Percentiles rank a stretch among this genome's conserved stretches.
Conservation (phyloP, 2,329 filamentous ascomycete species). For the Mollisia scopiformis region DNA sequence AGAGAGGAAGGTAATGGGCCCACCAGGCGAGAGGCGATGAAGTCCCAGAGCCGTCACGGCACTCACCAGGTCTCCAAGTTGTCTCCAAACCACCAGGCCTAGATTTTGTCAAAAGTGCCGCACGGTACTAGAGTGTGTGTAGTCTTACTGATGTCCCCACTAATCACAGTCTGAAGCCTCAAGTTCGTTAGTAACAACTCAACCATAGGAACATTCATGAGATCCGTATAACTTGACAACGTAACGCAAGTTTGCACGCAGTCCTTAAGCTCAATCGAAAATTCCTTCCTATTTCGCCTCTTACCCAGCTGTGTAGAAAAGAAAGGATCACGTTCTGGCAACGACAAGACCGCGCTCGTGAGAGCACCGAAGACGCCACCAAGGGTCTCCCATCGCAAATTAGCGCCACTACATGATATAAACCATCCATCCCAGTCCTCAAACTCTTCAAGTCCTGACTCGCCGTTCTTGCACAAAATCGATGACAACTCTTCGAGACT, state of each 20-base stretch:
- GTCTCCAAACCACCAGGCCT: constrained; percentile 42
- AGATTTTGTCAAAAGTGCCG: constrained; percentile 22
- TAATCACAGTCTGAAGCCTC: constrained; percentile 41
- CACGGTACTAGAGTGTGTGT: background rate
- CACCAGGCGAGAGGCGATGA: constrained; percentile 26
- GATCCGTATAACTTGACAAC: constrained; percentile 37
- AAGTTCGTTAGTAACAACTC: constrained; percentile 39
- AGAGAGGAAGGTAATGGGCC: constrained; percentile 35
- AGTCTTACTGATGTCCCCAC: constrained; percentile 44
- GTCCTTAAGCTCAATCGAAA: constrained; percentile 34
- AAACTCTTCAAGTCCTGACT: constrained; percentile 29
- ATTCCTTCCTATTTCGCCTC: constrained; percentile 28
- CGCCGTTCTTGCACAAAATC: constrained; percentile 33
- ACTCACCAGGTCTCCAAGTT: constrained; percentile 42
- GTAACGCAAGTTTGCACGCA: constrained; percentile 41
- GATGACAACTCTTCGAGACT: constrained; percentile 28
- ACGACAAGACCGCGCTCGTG: constrained; percentile 23
- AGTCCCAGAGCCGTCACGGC: constrained; percentile 32
- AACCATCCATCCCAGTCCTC: constrained; percentile 34
- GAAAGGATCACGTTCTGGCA: constrained; percentile 28
- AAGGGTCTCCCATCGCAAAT: constrained; percentile 37
- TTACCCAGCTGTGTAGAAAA: constrained; percentile 29
- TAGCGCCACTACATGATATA: constrained; percentile 28
- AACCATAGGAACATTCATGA: constrained; percentile 43
- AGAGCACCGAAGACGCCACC: constrained; percentile 31